phyloP scores from a whole-genome alignment of 73 alveolate species.

The Paramecium tetraurelia region DNA sequence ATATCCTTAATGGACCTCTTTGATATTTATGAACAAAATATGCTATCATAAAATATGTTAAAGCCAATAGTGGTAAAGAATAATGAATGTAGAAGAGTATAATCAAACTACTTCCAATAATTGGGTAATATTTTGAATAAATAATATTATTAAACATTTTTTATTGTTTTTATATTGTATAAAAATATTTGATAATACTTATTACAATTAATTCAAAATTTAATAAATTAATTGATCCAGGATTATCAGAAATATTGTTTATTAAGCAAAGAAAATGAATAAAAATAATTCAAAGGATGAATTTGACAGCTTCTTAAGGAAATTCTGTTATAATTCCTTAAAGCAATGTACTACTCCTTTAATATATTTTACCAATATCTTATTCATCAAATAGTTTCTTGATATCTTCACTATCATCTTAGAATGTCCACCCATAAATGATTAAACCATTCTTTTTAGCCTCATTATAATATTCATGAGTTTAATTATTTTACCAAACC shows the following conservation, averaged over 20 bases:
- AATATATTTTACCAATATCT: not conserved
- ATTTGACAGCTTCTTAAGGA: constrained; percentile 19
- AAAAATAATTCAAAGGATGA: not conserved
- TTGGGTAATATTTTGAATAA: not conserved
- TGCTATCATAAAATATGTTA: not conserved
- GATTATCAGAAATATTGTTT: not conserved
- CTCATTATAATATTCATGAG: not conserved
- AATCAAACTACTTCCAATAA: not conserved
- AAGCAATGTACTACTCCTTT: not conserved
- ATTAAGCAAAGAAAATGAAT: not conserved
- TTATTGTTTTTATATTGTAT: not conserved
- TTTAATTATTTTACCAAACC: constrained; percentile 21
- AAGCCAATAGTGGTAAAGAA: not conserved
- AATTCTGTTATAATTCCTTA: constrained; percentile 40
- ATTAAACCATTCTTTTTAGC: not conserved
- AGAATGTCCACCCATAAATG: constrained; percentile 39
- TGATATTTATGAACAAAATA: not conserved
- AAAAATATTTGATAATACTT: not conserved
- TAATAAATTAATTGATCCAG: not conserved
- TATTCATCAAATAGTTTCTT: not conserved
- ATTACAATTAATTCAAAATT: constrained; percentile 35
- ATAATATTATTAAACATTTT: not conserved
- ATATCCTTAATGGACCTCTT: not conserved
- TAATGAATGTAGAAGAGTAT: not conserved
- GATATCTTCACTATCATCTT: not conserved